Conservation (phyloP, 2,329 filamentous ascomycete genomes). For the Pseudopithomyces chartarum region DNA sequence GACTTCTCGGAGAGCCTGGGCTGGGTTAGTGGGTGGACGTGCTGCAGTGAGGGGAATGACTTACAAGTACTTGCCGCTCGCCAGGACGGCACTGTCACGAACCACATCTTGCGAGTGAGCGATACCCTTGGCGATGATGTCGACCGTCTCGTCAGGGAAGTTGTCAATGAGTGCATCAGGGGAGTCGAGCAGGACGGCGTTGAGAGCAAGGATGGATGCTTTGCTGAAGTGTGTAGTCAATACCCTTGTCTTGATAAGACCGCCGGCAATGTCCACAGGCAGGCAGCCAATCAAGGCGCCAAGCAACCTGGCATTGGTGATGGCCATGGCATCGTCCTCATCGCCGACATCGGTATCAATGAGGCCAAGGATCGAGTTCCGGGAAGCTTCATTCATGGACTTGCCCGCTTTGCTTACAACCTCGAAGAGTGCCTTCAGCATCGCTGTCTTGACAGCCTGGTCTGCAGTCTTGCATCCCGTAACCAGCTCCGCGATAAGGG, state of each 20-base stretch:
- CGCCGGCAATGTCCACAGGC: constrained; percentile 68
- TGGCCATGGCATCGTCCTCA: constrained; percentile 75
- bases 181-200: constrained; percentile 84
- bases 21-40: neutral
- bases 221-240: constrained; percentile 76
- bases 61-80: constrained; percentile 82
- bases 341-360: constrained; percentile 86
- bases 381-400: constrained; percentile 93
- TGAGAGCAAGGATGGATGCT: constrained; percentile 82
- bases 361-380: constrained; percentile 80
- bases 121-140: constrained; percentile 81
- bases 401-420: constrained; percentile 92
- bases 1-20: constrained; percentile 62
- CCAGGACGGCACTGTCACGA: constrained; percentile 85
- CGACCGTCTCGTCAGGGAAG: constrained; percentile 74
- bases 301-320: constrained; percentile 88
- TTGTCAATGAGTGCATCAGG: constrained; percentile 70
- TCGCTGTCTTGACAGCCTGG: constrained; percentile 85
- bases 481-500: constrained; percentile 88
- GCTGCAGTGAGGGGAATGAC: neutral
- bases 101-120: constrained; percentile 74
- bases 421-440: constrained; percentile 96
- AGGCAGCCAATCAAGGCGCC: constrained; percentile 89
- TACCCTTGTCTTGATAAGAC: constrained; percentile 72
- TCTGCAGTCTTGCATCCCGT: constrained; percentile 94